A percentile compares a stretch with the other conserved stretches of the same genome.
Evolutionary conservation across 2,329 filamentous ascomycete species (phyloP).

Genomic region (Xylariaceae sp.): DNA sequence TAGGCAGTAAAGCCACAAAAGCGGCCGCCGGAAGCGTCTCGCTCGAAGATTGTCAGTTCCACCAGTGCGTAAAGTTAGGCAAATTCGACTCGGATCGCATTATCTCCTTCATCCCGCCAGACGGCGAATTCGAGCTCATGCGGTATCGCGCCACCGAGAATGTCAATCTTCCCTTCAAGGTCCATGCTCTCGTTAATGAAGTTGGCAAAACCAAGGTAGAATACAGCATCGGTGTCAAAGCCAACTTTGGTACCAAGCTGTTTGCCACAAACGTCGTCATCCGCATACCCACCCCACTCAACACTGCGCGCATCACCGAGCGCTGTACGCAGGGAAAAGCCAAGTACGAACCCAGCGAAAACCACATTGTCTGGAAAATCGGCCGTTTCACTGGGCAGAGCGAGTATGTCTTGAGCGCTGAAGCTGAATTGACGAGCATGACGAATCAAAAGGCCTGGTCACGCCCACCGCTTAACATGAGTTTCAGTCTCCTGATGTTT

Average conservation of each 20-base stretch:
- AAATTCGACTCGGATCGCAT: constrained; percentile 96
- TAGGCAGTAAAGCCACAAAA: constrained; percentile 85
- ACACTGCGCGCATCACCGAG: constrained; percentile 91
- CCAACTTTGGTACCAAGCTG: constrained; percentile 93
- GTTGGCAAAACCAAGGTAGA: constrained; percentile 96
- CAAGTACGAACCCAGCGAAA: constrained; percentile 97
- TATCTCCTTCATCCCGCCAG: constrained; percentile 93
- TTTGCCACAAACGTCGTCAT: constrained; percentile 97
- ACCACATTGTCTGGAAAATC: constrained; percentile 99
- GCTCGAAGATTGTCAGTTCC: constrained; percentile 96
- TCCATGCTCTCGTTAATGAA: constrained; percentile 97
- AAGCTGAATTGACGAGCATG: constrained; percentile 92
- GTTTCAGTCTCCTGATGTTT: constrained; percentile 95
- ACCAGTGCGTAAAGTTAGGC: constrained; percentile 96
- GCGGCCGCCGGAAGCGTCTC: constrained; percentile 94
- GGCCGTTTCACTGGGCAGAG: constrained; percentile 96
- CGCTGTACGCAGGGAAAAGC: constrained; percentile 93
- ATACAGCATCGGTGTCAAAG: constrained; percentile 95
- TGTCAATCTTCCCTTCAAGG: constrained; percentile 97
- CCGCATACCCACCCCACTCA: constrained; percentile 90
- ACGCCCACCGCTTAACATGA: constrained; percentile 83
- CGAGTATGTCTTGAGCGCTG: constrained; percentile 91
- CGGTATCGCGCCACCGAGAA: constrained; percentile 97
- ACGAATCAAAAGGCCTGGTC: constrained; percentile 98
- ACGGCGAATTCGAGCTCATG: constrained; percentile 98